phyloP scores from a whole-genome alignment of 164 flowering plant species.

The Warburgia ugandensis region DNA sequence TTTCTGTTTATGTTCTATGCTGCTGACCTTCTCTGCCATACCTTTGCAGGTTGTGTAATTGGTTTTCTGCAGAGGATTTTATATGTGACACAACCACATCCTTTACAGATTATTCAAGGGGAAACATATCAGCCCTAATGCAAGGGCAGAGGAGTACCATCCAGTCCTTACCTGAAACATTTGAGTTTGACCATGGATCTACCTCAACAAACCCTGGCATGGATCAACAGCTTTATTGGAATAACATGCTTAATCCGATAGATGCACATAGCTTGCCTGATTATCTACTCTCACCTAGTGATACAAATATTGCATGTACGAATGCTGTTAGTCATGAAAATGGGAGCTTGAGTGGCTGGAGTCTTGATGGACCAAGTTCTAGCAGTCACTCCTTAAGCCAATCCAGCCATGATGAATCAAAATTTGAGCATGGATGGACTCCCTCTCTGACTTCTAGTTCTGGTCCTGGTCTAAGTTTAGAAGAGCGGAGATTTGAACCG shows the following conservation, averaged over 20 bases:
- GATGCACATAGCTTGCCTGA: slow-evolving; percentile 26
- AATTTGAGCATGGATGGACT: slow-evolving; percentile 47
- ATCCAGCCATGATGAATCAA: slow-evolving; percentile 30
- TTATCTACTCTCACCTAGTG: slow-evolving; percentile 27
- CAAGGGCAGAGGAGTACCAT: slow-evolving; percentile 47
- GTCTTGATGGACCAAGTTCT: slow-evolving; percentile 50
- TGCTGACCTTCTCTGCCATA: too few relatives aligned
- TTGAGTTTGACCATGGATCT: slow-evolving; percentile 54
- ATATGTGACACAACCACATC: too few relatives aligned
- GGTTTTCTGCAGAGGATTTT: too few relatives aligned
- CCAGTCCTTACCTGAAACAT: slow-evolving; percentile 38
- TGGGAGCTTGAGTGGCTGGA: slow-evolving; percentile 35
- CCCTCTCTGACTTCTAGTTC: slow-evolving; percentile 23
- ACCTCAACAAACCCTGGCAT: slow-evolving; percentile 26
- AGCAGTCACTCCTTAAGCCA: slow-evolving; percentile 21
- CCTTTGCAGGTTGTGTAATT: too few relatives aligned
- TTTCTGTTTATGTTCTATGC: too few relatives aligned
- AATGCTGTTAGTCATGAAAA: slow-evolving; percentile 25
- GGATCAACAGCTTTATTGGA: slow-evolving; percentile 37
- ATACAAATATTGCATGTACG: slow-evolving; percentile 19
- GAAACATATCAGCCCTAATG: slow-evolving; percentile 26
- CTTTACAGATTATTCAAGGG: background rate
- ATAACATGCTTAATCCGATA: slow-evolving; percentile 37
- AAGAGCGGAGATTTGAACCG: slow-evolving; percentile 25
- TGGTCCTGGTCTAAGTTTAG: slow-evolving; percentile 31